A percentile compares a stretch with the other conserved stretches of the same genome.
Evolutionary conservation across 345 rosid species (phyloP).

Genomic region (Triadica sebifera): DNA sequence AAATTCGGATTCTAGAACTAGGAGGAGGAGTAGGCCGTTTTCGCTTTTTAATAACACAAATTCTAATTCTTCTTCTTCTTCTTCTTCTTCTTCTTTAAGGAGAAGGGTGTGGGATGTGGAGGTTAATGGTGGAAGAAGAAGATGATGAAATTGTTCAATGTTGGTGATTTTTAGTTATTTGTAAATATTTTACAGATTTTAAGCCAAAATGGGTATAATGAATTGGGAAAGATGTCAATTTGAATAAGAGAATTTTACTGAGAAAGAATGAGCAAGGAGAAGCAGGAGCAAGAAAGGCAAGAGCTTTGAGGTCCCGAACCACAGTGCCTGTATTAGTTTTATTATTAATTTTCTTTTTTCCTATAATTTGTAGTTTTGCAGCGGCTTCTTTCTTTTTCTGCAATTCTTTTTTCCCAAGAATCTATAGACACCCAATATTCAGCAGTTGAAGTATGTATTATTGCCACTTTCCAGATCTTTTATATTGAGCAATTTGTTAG

Average conservation of each 20-base stretch:
- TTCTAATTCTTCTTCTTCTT: slow-evolving; percentile 1
- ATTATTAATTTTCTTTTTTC: neutral
- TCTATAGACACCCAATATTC: slow-evolving; percentile 11
- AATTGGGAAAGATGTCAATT: slow-evolving; percentile 7
- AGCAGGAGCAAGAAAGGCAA: neutral
- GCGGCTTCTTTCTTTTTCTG: neutral
- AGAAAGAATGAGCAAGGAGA: neutral
- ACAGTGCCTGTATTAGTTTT: neutral
- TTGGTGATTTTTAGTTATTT: neutral
- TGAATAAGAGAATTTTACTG: neutral
- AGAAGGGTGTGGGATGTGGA: slow-evolving; percentile 32
- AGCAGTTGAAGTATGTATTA: neutral
- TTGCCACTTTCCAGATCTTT: too few species aligned
- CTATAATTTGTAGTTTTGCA: neutral
- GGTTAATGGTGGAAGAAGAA: slow-evolving; percentile 22
- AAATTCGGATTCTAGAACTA: slow-evolving; percentile 26
- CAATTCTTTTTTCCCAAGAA: slow-evolving; percentile 27
- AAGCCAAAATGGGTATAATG: neutral
- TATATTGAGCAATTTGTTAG: neutral
- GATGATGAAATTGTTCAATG: neutral
- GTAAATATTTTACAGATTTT: slow-evolving; percentile 4
- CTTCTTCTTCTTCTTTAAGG: slow-evolving; percentile 19
- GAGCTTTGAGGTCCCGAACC: neutral
- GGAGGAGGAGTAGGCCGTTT: slow-evolving; percentile 24
- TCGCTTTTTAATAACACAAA: slow-evolving; percentile 4